Evolutionary conservation across 2,329 filamentous ascomycete species (phyloP).

Genomic region (Trichoderma sp.): DNA sequence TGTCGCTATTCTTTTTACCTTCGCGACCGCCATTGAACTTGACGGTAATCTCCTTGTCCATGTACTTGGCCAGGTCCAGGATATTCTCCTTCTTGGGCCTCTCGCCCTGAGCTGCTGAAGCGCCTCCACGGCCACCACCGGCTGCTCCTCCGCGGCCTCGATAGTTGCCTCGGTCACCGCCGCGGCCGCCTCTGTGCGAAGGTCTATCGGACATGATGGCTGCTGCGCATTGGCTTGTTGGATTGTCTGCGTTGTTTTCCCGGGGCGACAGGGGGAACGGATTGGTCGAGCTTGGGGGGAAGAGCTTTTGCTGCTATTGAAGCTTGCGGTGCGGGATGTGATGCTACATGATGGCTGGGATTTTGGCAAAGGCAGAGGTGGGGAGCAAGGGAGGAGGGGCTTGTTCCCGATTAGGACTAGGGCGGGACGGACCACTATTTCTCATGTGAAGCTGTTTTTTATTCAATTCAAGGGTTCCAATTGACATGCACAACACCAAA

Average conservation of each 20-base stretch:
- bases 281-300: background rate
- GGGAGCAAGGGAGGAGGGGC: conserved; percentile 1
- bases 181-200: conserved; percentile 46
- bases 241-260: background rate
- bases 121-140: conserved; percentile 46
- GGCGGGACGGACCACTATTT: background rate
- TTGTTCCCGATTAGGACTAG: conserved; percentile 1
- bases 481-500: background rate
- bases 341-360: background rate
- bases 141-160: conserved; percentile 46
- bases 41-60: conserved; percentile 92
- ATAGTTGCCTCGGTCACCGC: conserved; percentile 42
- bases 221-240: conserved; percentile 24
- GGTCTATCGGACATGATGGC: conserved; percentile 51
- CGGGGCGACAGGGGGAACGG: background rate
- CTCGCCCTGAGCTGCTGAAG: conserved; percentile 57
- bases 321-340: background rate
- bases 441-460: background rate
- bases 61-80: conserved; percentile 89
- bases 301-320: background rate
- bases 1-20: conserved; percentile 49
- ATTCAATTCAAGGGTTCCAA: background rate
- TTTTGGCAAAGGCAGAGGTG: background rate
- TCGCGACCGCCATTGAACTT: conserved; percentile 96
- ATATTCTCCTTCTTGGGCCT: conserved; percentile 98